phyloP scores from a whole-genome alignment of 306 rosid genomes.

The apple (Malus domestica) region ASM211411v1 NC_041790.1:6975501-6976000 shows the following conservation, averaged over 20 bases:
- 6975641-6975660: conserved; percentile 71
- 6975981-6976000: neutral
- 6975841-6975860: conserved; percentile 80
- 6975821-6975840: conserved; percentile 71
- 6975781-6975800: conserved; percentile 66
- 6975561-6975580: neutral
- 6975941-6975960: neutral
- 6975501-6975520: neutral
- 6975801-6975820: conserved; percentile 69
- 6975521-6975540: neutral
- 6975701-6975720: conserved; percentile 63
- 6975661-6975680: conserved; percentile 69
- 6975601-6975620: conserved; percentile 38
- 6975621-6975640: conserved; percentile 40
- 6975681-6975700: conserved; percentile 79
- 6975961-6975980: neutral
- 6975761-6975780: conserved; percentile 64
- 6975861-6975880: neutral
- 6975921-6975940: too few relatives aligned
- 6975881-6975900: neutral
- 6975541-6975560: neutral
- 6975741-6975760: conserved; percentile 85
- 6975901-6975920: neutral
- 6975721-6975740: conserved; percentile 60
- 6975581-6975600: neutral